Evolutionary conservation across 2,329 filamentous ascomycete genomes (phyloP), one percentile per base, ranked within the genome.

Genomic region (Periconia sp.): DNA sequence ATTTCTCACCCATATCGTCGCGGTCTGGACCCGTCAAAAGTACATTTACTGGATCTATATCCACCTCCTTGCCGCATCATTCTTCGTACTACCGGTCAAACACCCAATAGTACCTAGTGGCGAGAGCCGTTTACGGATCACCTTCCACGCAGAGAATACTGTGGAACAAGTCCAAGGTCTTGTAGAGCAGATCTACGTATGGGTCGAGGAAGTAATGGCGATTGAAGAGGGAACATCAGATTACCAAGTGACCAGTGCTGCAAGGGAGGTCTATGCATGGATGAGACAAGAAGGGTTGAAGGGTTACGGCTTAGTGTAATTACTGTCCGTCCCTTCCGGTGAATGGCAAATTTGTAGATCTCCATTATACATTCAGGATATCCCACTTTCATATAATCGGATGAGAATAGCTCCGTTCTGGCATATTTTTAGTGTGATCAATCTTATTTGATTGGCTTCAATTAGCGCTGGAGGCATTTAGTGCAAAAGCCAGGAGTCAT

Each of bases 231-330:
- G 15, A 15, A 23, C 19, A 13, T 23, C n/a, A 19, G 20, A 31
- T 8, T 15, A 41, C 14, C 23, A 19, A 7, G 31, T 41, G 14
- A 33, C 45, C 30, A 23, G 63, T 70, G 52, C 64, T 65, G 51
- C 62, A 65, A 40, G 63, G 68, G 50, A 70, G 61, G 72, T 42
- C 56, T 71, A 49, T 73, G 71, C 57, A 72, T 63, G 61, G 61
- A 50, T 49, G 45, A 33, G 40, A 18, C 10, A 33, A 31, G 45
- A 33, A n/a, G 31, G 33, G 11, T 5, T 37, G 6, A n/a, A 37
- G 11, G 33, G 33, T 14, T 37, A 27, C 23, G 23, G 23, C 23
- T 27, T 27, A 8, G 23, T 27, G 23, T 27, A 8, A 27, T 27
- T 5, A 27, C 23, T 5, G 23, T 8, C 8, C 23, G 8, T 27